Percentiles rank a stretch among this genome's conserved stretches.
Evolutionary conservation across 2,329 filamentous ascomycete genomes (phyloP).

Genomic region (Scedosporium boydii): DNA sequence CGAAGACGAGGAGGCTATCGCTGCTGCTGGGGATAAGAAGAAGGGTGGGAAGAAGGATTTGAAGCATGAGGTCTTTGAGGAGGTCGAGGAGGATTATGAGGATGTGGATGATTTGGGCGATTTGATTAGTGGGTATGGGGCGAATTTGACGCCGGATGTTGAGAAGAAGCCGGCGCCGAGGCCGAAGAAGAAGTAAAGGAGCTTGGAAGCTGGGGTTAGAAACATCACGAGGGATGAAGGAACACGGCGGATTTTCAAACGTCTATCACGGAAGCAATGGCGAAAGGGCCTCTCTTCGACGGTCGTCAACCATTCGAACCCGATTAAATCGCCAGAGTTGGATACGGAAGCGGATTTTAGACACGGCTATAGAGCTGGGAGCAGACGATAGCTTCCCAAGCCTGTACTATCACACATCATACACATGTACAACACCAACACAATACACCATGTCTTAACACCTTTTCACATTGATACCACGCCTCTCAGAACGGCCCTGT

Average conservation of each 20-base stretch:
- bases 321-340: not conserved
- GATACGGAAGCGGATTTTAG: not conserved
- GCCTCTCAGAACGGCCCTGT: not conserved
- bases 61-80: conserved; percentile 17
- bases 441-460: conserved; percentile 5
- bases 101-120: conserved; percentile 31
- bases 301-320: too few relatives aligned
- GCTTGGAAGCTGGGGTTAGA: not conserved
- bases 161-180: conserved; percentile 21
- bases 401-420: not conserved
- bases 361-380: not conserved
- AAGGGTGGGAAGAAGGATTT: conserved; percentile 8
- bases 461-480: conserved; percentile 1
- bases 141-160: conserved; percentile 16
- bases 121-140: conserved; percentile 39
- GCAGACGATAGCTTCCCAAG: not conserved
- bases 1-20: conserved; percentile 16
- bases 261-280: not conserved
- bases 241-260: not conserved
- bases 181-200: conserved; percentile 28
- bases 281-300: not conserved
- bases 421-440: not conserved
- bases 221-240: not conserved
- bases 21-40: conserved; percentile 14
- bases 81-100: conserved; percentile 13